Conservation (phyloP, 2,329 filamentous ascomycete genomes). For the Phyllosticta capitalensis region DNA sequence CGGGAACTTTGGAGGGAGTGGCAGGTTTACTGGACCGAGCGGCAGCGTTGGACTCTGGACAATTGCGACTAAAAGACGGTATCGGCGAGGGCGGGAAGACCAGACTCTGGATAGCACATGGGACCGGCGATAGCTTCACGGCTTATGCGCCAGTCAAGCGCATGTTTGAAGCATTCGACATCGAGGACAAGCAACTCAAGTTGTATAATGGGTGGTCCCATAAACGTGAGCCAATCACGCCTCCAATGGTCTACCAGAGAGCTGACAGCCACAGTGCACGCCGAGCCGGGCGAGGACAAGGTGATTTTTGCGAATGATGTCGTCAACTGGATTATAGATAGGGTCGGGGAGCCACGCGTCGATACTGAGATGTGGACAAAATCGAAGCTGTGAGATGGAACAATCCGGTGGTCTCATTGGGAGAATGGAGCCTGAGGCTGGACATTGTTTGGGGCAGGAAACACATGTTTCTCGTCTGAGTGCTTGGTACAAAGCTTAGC, state of each 20-base stretch:
- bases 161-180: conserved; percentile 49
- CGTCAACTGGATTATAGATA: conserved; percentile 26
- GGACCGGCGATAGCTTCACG: conserved; percentile 62
- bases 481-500: not conserved
- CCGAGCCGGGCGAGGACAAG: conserved; percentile 27
- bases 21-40: conserved; percentile 69
- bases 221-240: conserved; percentile 40
- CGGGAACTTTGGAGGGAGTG: conserved; percentile 74
- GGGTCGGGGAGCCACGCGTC: conserved; percentile 20
- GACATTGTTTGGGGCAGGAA: not conserved
- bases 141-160: conserved; percentile 55
- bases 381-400: conserved; percentile 21
- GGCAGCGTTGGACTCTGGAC: conserved; percentile 48
- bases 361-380: conserved; percentile 21
- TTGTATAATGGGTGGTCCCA: conserved; percentile 72
- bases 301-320: conserved; percentile 27
- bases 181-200: conserved; percentile 62
- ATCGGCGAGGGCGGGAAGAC: conserved; percentile 46
- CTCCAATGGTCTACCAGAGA: not conserved
- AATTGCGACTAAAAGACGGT: conserved; percentile 34
- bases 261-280: conserved; percentile 21
- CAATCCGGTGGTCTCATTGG: not conserved
- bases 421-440: not conserved
- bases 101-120: conserved; percentile 65
- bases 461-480: not conserved